These are phyloP conservation scores for Omphalea diandra DNA, from an alignment of 441 rosid species.

Conservation along the genomic window DNA sequence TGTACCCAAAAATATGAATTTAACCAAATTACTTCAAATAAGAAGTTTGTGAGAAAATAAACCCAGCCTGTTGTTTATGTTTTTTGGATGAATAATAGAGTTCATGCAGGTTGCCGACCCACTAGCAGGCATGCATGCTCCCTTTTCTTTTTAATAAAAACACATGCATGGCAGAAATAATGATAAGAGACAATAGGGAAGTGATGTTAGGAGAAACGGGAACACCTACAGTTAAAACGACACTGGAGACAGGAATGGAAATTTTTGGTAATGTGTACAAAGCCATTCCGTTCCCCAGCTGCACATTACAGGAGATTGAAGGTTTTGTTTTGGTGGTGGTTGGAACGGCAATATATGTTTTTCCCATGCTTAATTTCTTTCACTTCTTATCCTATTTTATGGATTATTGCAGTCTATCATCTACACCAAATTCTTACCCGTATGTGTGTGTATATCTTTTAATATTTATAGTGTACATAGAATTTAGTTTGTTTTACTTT, in stretches of 20 bases:
- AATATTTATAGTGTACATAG: no score
- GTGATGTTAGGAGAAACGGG: constrained; percentile 34
- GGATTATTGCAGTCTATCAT: neutral
- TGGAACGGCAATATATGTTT: constrained; percentile 40
- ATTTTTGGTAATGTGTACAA: neutral
- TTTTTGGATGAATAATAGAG: no score
- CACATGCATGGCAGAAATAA: constrained; percentile 15
- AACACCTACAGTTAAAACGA: constrained; percentile 31
- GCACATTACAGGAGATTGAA: constrained; percentile 23
- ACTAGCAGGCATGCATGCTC: no score
- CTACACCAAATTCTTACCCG: no score
- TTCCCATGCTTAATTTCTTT: constrained; percentile 38
- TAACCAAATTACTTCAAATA: no score
- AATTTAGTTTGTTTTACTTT: no score
- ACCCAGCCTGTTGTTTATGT: no score
- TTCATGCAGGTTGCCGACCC: no score
- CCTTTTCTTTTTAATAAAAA: no score
- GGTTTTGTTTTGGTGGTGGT: constrained; percentile 53
- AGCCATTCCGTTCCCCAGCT: constrained; percentile 17
- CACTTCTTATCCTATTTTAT: constrained; percentile 26
- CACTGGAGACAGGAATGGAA: constrained; percentile 31
- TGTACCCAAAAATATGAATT: no score
- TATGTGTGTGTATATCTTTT: no score
- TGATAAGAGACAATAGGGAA: constrained; percentile 28
- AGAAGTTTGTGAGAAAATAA: no score